Evolutionary conservation across 768 basidiomycete species (phyloP), one percentile per base, ranked within the genome.

Genomic region (Tylopilus sp.): DNA sequence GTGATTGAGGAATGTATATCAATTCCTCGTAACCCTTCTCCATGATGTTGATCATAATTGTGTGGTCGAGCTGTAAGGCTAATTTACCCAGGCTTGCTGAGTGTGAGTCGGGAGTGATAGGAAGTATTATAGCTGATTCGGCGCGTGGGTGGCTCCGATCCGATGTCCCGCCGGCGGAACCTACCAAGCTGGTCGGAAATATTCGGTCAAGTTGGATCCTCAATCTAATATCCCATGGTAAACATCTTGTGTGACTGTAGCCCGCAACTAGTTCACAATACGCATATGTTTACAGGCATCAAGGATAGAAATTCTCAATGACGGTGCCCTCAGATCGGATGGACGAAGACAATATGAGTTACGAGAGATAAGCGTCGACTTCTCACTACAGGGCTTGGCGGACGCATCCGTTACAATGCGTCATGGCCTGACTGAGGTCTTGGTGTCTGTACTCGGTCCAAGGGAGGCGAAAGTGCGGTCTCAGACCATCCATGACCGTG

Each of bases 281-380:
- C 1, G 15, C 20, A 8, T 35, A n/a, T 15, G 5, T 53, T 44
- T 52, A 1, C 52, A 80, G 79, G 71, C 72, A 48, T 80, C 77
- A 40, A 67, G 78, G 48, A 68, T 88, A 40, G 91, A 92, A 67
- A 85, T 91, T 22, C 78, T 92, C 53, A 91, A 91, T 66, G 84
- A 88, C 43, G 90, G 85, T 36, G 88, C 86, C 40, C 90, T 89
- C 62, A 89, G 95, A 54, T 92, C 92, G 23, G 95, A 98, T 69
- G 91, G 91, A 40, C 80, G 95, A 41, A 78, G 87, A n/a, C 94
- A 95, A 52, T 91, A 86, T 70, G 95, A 98, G 66, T 76, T 98
- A 28, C 85, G 95, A 45, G 82, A 85, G 53, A 79, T 95, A 53
- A 73, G 76, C 43, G 88, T 97, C 69, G 81, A 88, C 63, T 81